Conservation (phyloP, 2,329 filamentous ascomycete genomes). For the Sclerotinia nivalis region DNA sequence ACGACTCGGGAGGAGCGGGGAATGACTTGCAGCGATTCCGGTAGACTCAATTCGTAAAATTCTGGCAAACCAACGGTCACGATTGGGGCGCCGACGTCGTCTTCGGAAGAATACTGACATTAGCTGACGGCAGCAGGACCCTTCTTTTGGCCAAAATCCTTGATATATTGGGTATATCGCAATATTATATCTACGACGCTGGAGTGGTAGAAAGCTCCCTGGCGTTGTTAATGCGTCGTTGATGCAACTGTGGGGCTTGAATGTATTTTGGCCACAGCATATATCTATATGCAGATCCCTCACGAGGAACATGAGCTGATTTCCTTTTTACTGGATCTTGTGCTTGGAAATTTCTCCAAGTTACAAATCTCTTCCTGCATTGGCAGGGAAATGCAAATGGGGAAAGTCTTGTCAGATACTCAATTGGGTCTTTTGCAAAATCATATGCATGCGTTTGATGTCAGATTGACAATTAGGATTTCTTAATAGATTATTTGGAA, state of each 20-base stretch:
- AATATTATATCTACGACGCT: slow-evolving; percentile 17
- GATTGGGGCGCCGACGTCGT: slow-evolving; percentile 14
- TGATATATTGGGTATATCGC: slow-evolving; percentile 16
- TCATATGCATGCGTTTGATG: slow-evolving; percentile 1
- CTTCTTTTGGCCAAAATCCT: slow-evolving; percentile 17
- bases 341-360: slow-evolving; percentile 7
- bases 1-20: slow-evolving; percentile 16
- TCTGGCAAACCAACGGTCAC: slow-evolving; percentile 15
- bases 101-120: slow-evolving; percentile 13
- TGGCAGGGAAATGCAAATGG: slow-evolving; percentile 1
- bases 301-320: slow-evolving; percentile 20
- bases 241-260: slow-evolving; percentile 14
- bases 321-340: slow-evolving; percentile 8
- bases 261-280: slow-evolving; percentile 10
- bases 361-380: slow-evolving; percentile 9
- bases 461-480: slow-evolving; percentile 11
- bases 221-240: not conserved
- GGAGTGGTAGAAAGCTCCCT: slow-evolving; percentile 16
- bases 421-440: slow-evolving; percentile 13
- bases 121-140: slow-evolving; percentile 17
- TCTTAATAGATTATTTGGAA: not conserved
- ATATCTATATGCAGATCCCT: slow-evolving; percentile 22
- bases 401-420: slow-evolving; percentile 3
- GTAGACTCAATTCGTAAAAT: slow-evolving; percentile 15
- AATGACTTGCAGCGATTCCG: slow-evolving; percentile 23